Evolutionary conservation across 2,329 filamentous ascomycete species (phyloP), one percentile per base, ranked within the genome.

Genomic region (Paramyrothecium sp.): DNA sequence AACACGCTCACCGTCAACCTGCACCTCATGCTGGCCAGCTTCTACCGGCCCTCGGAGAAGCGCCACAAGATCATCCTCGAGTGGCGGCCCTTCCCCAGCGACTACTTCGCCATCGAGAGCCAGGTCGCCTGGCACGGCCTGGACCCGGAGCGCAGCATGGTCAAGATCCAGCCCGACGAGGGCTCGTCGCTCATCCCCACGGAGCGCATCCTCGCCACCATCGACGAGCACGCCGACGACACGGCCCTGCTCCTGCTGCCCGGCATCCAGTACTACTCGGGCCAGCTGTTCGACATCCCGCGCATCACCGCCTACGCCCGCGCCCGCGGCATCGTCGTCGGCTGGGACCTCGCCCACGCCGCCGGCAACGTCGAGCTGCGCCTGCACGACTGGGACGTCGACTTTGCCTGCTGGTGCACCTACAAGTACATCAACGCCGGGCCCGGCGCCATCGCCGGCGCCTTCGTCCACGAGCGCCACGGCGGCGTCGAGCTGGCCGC

Each of bases 361-460:
- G 90, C 85, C 21, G 92, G 92, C 33, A 97, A 97, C 68, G 90
- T 96, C 2, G 86, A 89, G 46, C 74, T 97, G 19, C 75, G 80
- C 57, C 80, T 97, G 20, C 92, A 96, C 72, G 90, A 94, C 65
- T 97, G 92, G 92, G 83, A 90, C 63, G 91, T 96, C 34, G 92
- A 97, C 71, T 96, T 96, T 67, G 92, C 93, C 17, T 90, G 85
- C 55, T 97, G 92, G 92, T 97, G 92, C 74, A 93, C 89, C 19
- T 97, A 97, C 81, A 97, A 21, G 47, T 26, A 21, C 76, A 83
- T 96, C 71, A 96, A 96, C 69, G 87, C 88, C 23, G 92, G 92
- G 0, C 91, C 92, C 0, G 92, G 92, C 3, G 82, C 87, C 17
- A 96, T 96, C 61, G 91, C 85, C 1, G 92, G 89, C 0, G 78